phyloP scores from a whole-genome alignment of 257 asterid species.

The Solanum megistacrolobum region DNA sequence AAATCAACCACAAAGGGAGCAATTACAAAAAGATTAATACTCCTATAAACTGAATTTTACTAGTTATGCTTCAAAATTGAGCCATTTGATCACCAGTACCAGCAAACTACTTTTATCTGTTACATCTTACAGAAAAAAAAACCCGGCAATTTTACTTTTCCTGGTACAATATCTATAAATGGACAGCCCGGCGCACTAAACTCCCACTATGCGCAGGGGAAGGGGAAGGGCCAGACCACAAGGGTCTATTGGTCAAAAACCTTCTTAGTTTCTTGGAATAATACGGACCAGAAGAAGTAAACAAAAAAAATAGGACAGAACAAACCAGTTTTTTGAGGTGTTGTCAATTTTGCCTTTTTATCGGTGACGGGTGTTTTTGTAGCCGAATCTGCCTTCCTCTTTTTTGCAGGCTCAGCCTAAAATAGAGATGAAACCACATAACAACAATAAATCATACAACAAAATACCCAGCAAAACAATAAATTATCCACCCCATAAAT shows the following conservation, averaged over 20 bases:
- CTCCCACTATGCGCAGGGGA: neutral
- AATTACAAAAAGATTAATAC: neutral
- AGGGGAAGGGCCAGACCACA: neutral
- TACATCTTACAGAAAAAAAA: neutral
- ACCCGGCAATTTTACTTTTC: neutral
- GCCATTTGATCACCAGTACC: neutral
- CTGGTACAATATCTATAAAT: neutral
- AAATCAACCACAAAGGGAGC: neutral
- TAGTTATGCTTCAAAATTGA: neutral
- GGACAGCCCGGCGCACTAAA: neutral
- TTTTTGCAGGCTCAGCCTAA: constrained; percentile 48
- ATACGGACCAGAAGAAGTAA: neutral
- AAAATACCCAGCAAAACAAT: neutral
- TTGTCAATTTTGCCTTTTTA: constrained; percentile 60
- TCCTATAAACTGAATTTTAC: neutral
- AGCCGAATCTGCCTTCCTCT: constrained; percentile 41
- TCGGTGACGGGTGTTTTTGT: constrained; percentile 53
- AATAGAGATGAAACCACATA: neutral
- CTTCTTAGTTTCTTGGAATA: neutral
- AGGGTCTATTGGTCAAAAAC: neutral
- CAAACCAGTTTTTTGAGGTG: constrained; percentile 83
- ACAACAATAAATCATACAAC: neutral
- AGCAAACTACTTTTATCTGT: neutral
- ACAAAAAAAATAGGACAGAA: neutral
- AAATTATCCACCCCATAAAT: neutral